A percentile compares a stretch with the other conserved stretches of the same genome.
phyloP scores from a whole-genome alignment of 2,329 filamentous ascomycete genomes.

The Botrytis hyacinthi region DNA sequence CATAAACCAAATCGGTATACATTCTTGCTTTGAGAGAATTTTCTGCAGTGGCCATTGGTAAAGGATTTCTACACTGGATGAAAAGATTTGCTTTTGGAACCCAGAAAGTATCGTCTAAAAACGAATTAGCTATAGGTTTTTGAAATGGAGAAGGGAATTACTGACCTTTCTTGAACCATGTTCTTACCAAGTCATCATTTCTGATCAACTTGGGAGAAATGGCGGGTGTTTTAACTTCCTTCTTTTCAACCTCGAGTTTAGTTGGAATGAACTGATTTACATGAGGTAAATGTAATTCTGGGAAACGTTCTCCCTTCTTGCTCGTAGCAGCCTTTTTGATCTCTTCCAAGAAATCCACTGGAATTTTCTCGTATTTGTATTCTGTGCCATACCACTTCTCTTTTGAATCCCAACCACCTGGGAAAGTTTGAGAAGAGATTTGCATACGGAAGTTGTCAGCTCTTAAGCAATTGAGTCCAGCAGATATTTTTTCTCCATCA shows the following conservation, averaged over 20 bases:
- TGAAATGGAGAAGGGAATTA: not conserved
- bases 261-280: conserved; percentile 95
- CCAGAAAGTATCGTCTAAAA: conserved; percentile 86
- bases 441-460: conserved; percentile 89
- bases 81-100: conserved; percentile 90
- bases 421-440: conserved; percentile 78
- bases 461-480: conserved; percentile 69
- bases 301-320: conserved; percentile 56
- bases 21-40: conserved; percentile 75
- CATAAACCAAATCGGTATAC: conserved; percentile 81
- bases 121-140: not conserved
- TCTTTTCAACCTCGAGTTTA: conserved; percentile 91
- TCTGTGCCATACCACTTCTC: conserved; percentile 99
- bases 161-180: conserved; percentile 84
- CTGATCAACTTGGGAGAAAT: conserved; percentile 77
- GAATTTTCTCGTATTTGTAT: conserved; percentile 79
- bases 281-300: conserved; percentile 80
- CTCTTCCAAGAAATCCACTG: conserved; percentile 69
- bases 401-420: conserved; percentile 79
- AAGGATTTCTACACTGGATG: conserved; percentile 74
- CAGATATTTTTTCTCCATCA: conserved; percentile 70
- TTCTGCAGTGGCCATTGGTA: conserved; percentile 75
- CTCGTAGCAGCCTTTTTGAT: conserved; percentile 63
- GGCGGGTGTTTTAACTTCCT: conserved; percentile 73
- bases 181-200: conserved; percentile 74